Base-by-base conservation (phyloP, 352 stramenopile species). In the Phytophthora crassamura region DNA sequence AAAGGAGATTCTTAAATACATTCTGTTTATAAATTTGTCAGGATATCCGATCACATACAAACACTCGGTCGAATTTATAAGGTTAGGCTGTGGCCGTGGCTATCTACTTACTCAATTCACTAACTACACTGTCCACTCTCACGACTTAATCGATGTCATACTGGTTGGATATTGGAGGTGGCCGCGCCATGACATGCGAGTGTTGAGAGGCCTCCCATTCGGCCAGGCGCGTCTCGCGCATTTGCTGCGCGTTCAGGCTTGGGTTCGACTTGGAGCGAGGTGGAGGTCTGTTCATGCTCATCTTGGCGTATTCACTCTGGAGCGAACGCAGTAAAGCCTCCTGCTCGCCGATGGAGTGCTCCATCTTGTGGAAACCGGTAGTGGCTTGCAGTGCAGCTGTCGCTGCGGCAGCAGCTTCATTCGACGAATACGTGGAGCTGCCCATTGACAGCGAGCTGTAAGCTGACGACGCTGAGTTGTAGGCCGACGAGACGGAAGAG, bases 261-360 rank as follows among this genome's bases (percentile, higher is more conserved):
- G 60, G 53, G 38, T 65, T 69, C 18, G 65, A 73, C n/a, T 48
- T 33, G 9, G 59, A 59, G 12, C 59, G 59, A 16, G 49, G 58
- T 22, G 28, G 34, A 4, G 35, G 7, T 54, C 58, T 35, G 7
- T 57, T 50, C 54, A 70, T 40, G 25, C 42, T 74, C 43, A 74
- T 57, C 39, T 74, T 74, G 48, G 60, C 53, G 28, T 74, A 74
- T 32, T 74, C 66, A n/a, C 12, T 74, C 42, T 77, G 69, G 14
- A 72, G 55, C 18, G 79, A 86, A 1, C 81, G 75, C 43, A 89
- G 48, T 45, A 89, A 48, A 22, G 64, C 68, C 28, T 82, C 69
- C 39, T 89, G 80, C 42, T 89, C 64, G 7, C 76, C 72, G 52
- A 89, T 82, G 16, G 78, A 87, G 25, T 75, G 64, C 40, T 89